A percentile compares a stretch with the other conserved stretches of the same genome.
phyloP scores from a whole-genome alignment of 306 rosid genomes.

The Rosa persica region DNA sequence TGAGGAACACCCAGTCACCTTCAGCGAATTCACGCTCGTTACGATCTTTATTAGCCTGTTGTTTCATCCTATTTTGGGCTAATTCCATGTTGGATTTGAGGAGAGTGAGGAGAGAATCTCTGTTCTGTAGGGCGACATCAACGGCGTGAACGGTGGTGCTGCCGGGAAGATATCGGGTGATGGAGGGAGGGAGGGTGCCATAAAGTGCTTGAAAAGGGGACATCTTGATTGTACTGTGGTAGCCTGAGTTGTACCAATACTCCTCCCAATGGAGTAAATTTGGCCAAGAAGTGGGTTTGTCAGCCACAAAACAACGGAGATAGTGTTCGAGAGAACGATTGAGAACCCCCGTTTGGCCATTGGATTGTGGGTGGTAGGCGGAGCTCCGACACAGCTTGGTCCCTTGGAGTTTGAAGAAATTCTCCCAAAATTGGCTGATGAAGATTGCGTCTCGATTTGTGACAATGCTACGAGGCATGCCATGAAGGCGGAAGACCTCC shows the following conservation, averaged over 20 bases:
- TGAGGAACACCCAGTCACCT: neutral
- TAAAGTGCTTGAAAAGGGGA: neutral
- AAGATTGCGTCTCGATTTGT: neutral
- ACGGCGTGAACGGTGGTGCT: neutral
- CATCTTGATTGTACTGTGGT: neutral
- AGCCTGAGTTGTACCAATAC: neutral
- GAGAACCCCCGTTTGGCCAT: neutral
- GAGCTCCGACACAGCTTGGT: neutral
- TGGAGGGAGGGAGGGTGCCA: neutral
- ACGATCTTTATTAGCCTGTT: neutral
- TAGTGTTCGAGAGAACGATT: neutral
- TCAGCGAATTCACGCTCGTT: neutral
- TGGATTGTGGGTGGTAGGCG: neutral
- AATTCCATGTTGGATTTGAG: neutral
- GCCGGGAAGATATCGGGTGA: neutral
- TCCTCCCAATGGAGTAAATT: neutral
- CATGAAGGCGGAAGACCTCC: neutral
- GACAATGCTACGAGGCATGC: neutral
- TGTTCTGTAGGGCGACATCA: fast-evolving
- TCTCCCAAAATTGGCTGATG: neutral
- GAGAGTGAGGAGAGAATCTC: neutral
- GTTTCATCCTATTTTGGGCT: neutral
- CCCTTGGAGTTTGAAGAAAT: neutral
- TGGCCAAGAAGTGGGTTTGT: neutral
- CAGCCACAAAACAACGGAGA: neutral